Base-by-base conservation (phyloP, 2,329 filamentous ascomycete species). In the Colletotrichum sp. region DNA sequence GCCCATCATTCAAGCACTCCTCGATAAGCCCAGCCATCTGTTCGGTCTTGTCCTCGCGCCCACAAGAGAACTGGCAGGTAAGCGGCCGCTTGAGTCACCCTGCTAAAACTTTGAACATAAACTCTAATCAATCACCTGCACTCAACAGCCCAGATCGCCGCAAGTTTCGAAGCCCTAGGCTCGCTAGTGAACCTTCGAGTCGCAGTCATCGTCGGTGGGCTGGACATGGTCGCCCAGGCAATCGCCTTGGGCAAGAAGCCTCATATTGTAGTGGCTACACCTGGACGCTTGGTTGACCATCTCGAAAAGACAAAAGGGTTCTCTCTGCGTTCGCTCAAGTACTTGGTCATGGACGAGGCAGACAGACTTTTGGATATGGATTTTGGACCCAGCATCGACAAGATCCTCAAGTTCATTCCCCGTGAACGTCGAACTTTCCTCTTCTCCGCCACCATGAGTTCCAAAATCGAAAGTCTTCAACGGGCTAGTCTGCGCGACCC, bases 281-380 rank as follows among this genome's bases (percentile, higher is more conserved):
- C 75, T 6, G 77, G 77, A 52, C 71, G 77, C 24, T 63, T 78
- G n/a, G 75, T 78, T 6, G 97, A 99, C 81, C 97, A 99, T 80
- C 88, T 99, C 10, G 96, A 99, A 83, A 98, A 98, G 86, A 99
- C 97, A 3, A 98, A 98, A 85, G 96, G 97, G 13, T 99, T 99
- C 86, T 96, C 94, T 3, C 87, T 99, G 65, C 91, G 94, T 34
- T 90, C 91, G 6, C 88, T 98, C 49, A 96, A 96, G 82, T 98
- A 96, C 82, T 88, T 99, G 5, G 96, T 98, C 77, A 96, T 99
- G 92, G 96, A 98, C 82, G 96, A 98, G 86, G 96, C 96, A 28
- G 96, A 99, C 84, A 90, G 96, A 75, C 89, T 99, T 12, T 91
- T 99, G 3, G 97, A 99, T 82, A 93, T 98, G 83, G 96, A 98